These are phyloP conservation scores for Penicillium polonicum DNA, from an alignment of 2,329 filamentous ascomycete genomes.

Conservation along the genomic window DNA sequence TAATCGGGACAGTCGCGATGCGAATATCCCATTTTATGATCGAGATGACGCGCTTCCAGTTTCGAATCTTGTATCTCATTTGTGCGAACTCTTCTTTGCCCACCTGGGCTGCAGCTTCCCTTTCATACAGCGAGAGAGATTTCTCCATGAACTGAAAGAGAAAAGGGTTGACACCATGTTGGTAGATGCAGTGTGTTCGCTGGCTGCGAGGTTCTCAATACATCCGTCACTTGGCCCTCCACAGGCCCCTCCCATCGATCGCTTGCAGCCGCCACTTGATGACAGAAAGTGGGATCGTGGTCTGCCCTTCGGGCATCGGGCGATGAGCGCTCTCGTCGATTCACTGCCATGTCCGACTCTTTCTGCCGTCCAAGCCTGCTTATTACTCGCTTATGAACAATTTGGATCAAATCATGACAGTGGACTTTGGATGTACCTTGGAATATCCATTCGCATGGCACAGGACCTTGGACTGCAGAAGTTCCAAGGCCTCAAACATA, in stretches of 20 bases:
- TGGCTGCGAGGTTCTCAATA: conserved; percentile 76
- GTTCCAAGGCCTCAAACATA: conserved; percentile 67
- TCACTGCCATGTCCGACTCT: conserved; percentile 80
- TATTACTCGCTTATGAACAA: conserved; percentile 83
- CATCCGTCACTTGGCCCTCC: conserved; percentile 53
- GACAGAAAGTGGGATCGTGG: conserved; percentile 65
- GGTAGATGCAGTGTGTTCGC: conserved; percentile 79
- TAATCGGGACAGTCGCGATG: conserved; percentile 32
- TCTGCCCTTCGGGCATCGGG: conserved; percentile 74
- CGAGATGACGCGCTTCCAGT: conserved; percentile 67
- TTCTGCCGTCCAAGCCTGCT: conserved; percentile 77
- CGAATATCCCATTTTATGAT: conserved; percentile 70
- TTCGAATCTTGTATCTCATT: conserved; percentile 70
- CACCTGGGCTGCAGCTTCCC: conserved; percentile 84
- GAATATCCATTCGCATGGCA: conserved; percentile 80
- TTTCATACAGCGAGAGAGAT: conserved; percentile 71
- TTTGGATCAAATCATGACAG: conserved; percentile 88
- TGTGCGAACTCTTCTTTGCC: conserved; percentile 77
- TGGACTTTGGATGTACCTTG: conserved; percentile 90
- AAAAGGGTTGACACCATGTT: conserved; percentile 81
- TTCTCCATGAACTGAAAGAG: conserved; percentile 72
- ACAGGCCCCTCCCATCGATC: conserved; percentile 53
- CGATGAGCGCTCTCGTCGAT: conserved; percentile 78
- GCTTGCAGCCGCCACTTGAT: conserved; percentile 32
- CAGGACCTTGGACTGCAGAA: conserved; percentile 80